These are phyloP conservation scores for Nicotiana knightiana DNA, from an alignment of 257 asterid genomes.

Conservation along the genomic window DNA sequence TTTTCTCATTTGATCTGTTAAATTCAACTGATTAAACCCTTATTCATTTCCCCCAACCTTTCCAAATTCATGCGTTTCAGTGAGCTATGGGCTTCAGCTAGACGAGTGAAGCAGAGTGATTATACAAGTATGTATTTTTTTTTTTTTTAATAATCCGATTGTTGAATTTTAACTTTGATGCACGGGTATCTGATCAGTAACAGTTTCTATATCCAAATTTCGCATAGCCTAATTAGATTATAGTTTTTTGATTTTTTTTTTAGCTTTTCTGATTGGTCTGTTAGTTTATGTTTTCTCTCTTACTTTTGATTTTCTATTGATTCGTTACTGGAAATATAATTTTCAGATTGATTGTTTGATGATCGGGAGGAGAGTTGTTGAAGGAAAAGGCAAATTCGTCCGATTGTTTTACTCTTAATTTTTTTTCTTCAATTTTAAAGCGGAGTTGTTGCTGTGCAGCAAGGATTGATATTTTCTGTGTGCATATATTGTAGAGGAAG, in stretches of 20 bases:
- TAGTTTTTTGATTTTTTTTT: not conserved
- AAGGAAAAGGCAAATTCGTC: constrained; percentile 1
- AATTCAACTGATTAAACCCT: not conserved
- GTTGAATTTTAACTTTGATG: not conserved
- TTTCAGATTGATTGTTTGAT: constrained; percentile 23
- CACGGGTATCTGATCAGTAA: not conserved
- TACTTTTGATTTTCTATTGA: not conserved
- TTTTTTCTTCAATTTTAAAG: not conserved
- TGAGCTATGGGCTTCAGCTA: not conserved
- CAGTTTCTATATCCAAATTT: not conserved
- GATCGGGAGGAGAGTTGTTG: constrained; percentile 27
- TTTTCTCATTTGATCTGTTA: not conserved
- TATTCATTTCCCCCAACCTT: not conserved
- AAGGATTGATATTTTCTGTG: not conserved
- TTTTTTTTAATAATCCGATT: not conserved
- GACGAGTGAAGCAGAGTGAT: not conserved
- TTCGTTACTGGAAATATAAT: constrained; percentile 10
- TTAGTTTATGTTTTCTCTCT: not conserved
- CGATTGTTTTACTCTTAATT: constrained; percentile 22
- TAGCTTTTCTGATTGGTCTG: not conserved
- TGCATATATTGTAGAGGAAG: constrained; percentile 20
- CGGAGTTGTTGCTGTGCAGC: not conserved
- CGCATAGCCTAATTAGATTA: not conserved
- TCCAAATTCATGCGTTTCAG: not conserved
- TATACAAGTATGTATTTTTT: not conserved